Evolutionary conservation across 148 eudicot genomes (phyloP), one percentile per base, ranked within the genome.

Genomic region (Nepenthes mirabilis): DNA sequence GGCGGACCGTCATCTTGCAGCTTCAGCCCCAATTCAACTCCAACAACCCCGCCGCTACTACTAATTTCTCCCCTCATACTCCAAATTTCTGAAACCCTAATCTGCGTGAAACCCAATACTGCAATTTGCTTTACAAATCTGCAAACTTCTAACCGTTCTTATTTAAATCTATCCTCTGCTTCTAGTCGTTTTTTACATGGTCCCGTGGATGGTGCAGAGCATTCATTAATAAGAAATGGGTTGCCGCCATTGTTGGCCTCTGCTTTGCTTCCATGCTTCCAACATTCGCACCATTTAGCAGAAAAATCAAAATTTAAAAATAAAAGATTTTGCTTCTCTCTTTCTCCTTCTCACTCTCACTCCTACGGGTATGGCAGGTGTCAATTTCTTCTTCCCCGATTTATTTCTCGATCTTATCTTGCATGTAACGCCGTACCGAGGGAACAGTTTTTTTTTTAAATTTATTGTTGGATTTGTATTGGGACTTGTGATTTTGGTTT

Each of bases 241-340:
- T 66, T 75, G 82, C 86, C 79, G 80, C 80, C 80, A 66, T 73
- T 55, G 23, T 70, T 59, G 68, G 78, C 81, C 79, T 66, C 36
- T 75, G 77, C 34, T 64, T 61, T 82, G 90, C 82, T 77, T 75
- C 90, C 90, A 66, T 84, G 76, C 81, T 79, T 68, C 91, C 91
- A 82, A 85, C 91, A 85, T 85, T 79, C 93, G 68, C 77, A 77
- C 80, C 74, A 69, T 66, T 0, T 49, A 49, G 11, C 10, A 49
- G 11, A 49, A n/a, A 5, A 49, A 49, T 10, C 2, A 49, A 5
- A 49, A 10, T 49, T 5, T 49, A 2, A 49, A n/a, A 5, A 5
- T n/a, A 3, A 49, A 49, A 49, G 13, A 12, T 5, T n/a, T 11
- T 10, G 10, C 3, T 49, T 11, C 12, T 49, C 14, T 49, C 48